Percentiles rank a stretch among this genome's conserved stretches.
phyloP scores from a whole-genome alignment of 768 basidiomycete genomes.

The Exsudoporus frostii region DNA sequence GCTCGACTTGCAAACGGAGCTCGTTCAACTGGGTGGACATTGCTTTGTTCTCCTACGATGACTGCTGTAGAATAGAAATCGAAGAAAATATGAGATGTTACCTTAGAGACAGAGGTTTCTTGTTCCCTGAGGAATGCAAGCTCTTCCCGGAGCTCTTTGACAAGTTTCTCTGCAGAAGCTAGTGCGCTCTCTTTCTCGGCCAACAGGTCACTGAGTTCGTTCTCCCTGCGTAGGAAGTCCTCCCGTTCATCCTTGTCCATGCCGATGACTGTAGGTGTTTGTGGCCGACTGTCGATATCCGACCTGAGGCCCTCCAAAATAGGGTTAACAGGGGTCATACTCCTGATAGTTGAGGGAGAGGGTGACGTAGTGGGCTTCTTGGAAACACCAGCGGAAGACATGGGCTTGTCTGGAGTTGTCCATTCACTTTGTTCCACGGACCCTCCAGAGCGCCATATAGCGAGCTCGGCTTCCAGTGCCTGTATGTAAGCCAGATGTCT shows the following conservation, averaged over 20 bases:
- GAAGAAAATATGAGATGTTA: conserved; percentile 28
- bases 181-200: conserved; percentile 89
- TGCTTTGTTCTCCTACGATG: conserved; percentile 79
- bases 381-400: conserved; percentile 39
- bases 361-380: conserved; percentile 54
- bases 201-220: conserved; percentile 90
- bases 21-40: conserved; percentile 95
- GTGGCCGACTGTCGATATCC: conserved; percentile 80
- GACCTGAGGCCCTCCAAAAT: conserved; percentile 65
- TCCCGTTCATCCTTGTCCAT: conserved; percentile 97
- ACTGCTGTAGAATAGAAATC: conserved; percentile 7
- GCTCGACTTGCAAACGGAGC: conserved; percentile 84
- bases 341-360: conserved; percentile 62
- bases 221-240: conserved; percentile 94
- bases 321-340: conserved; percentile 75
- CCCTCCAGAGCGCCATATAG: conserved; percentile 85
- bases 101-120: conserved; percentile 74
- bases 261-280: conserved; percentile 85
- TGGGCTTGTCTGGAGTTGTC: conserved; percentile 65
- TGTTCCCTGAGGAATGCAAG: conserved; percentile 89
- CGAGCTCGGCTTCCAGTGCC: conserved; percentile 86
- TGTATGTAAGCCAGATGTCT: conserved; percentile 84
- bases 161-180: conserved; percentile 75
- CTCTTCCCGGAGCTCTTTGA: conserved; percentile 88
- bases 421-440: conserved; percentile 81